Conservation (phyloP, 2,329 filamentous ascomycete genomes). For the Peltaster fructicola region DNA sequence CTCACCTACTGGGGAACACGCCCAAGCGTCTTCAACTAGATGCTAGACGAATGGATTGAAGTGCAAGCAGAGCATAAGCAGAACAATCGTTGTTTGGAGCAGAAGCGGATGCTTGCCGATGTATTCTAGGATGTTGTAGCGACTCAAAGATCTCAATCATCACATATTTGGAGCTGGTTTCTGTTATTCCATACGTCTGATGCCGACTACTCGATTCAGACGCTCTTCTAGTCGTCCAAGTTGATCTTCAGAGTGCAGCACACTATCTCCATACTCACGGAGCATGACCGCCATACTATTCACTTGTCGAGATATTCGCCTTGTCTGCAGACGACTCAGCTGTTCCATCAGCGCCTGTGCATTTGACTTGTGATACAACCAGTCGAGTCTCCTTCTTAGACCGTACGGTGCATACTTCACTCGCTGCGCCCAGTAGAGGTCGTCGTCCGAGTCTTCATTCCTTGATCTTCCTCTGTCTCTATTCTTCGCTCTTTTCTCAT, state of each 20-base stretch:
- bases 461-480: slow-evolving; percentile 6
- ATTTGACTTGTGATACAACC: slow-evolving; percentile 21
- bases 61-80: too few relatives aligned
- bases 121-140: too few relatives aligned
- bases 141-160: too few relatives aligned
- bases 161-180: neutral
- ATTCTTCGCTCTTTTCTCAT: slow-evolving; percentile 9
- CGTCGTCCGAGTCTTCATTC: slow-evolving; percentile 16
- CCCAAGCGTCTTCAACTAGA: slow-evolving; percentile 83
- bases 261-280: slow-evolving; percentile 13
- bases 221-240: slow-evolving; percentile 15
- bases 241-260: slow-evolving; percentile 9
- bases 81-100: too few relatives aligned
- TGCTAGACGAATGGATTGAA: too few relatives aligned
- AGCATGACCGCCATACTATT: slow-evolving; percentile 15
- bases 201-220: slow-evolving; percentile 16
- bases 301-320: slow-evolving; percentile 21
- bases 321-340: slow-evolving; percentile 21
- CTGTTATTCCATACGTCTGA: slow-evolving; percentile 15
- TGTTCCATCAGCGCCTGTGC: slow-evolving; percentile 20
- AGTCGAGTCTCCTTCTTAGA: slow-evolving; percentile 19
- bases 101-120: too few relatives aligned
- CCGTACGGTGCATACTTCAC: slow-evolving; percentile 19
- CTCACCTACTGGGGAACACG: slow-evolving; percentile 96
- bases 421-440: slow-evolving; percentile 16